Conservation (phyloP, 306 rosid species). For the Quercus dentata region DNA sequence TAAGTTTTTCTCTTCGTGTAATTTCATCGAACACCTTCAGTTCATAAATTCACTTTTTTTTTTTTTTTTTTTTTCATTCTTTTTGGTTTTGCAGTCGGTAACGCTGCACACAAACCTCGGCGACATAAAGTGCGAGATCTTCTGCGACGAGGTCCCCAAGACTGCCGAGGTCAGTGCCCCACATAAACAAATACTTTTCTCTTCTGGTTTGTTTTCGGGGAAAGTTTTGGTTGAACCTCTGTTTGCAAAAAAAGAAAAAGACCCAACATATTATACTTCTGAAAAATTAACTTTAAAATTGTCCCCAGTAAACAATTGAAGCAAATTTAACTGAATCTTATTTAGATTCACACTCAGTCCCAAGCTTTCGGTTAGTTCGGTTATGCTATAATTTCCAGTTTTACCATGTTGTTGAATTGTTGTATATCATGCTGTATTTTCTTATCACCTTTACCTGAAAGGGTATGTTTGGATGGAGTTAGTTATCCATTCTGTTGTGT, state of each 20-base stretch:
- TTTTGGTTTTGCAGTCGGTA: conserved; percentile 49
- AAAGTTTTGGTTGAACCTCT: neutral
- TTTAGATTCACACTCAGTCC: neutral
- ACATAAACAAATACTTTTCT: neutral
- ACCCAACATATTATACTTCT: neutral
- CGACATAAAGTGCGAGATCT: conserved; percentile 91
- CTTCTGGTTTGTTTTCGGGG: neutral
- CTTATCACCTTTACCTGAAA: neutral
- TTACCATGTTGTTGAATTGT: neutral
- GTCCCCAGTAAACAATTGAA: neutral
- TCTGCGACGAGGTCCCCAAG: conserved; percentile 89
- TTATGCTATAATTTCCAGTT: neutral
- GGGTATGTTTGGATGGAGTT: no score
- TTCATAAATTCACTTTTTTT: neutral
- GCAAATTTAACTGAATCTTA: neutral
- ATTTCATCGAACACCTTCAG: conserved; percentile 7
- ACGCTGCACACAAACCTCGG: conserved; percentile 96
- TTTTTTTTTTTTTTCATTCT: neutral
- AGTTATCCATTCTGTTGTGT: no score
- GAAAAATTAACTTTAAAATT: no score
- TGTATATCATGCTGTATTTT: neutral
- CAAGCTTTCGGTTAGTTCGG: neutral
- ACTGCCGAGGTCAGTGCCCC: conserved; percentile 60
- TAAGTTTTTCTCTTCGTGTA: neutral
- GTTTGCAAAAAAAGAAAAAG: neutral